phyloP scores from a whole-genome alignment of 192 early-diverging fungal species.

The Coemansia sp. region DNA sequence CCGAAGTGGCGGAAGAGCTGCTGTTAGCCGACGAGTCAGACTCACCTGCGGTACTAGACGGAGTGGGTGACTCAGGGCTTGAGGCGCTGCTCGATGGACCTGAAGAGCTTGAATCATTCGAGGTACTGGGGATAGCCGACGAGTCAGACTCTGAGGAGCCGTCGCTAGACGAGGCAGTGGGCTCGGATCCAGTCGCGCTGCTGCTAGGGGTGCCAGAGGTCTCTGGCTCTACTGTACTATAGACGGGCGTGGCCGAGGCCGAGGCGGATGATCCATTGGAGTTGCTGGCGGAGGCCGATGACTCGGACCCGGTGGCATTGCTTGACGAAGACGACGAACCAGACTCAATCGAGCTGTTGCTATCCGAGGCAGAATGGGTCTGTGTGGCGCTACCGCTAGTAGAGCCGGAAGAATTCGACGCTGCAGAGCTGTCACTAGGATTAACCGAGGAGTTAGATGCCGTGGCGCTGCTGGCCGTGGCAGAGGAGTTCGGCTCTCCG shows the following conservation, averaged over 20 bases:
- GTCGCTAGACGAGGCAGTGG: not conserved
- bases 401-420: not conserved
- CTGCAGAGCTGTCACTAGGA: not conserved
- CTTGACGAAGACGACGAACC: not conserved
- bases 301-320: slow-evolving; percentile 1
- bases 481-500: not conserved
- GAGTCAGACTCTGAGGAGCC: not conserved
- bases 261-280: not conserved
- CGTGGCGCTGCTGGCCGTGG: slow-evolving; percentile 1
- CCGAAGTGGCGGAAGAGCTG: not conserved
- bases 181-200: not conserved
- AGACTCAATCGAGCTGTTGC: too few relatives aligned
- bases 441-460: not conserved
- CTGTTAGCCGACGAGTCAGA: not conserved
- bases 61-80: not conserved
- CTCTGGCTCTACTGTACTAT: not conserved
- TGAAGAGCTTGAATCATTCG: not conserved
- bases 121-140: not conserved
- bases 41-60: not conserved
- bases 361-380: not conserved
- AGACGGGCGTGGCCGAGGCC: not conserved
- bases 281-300: not conserved
- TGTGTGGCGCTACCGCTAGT: not conserved
- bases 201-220: not conserved
- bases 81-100: not conserved